Base-by-base conservation (phyloP, 225 moss, liverwort and hornwort genomes). In the Marchantia polymorpha region DNA sequence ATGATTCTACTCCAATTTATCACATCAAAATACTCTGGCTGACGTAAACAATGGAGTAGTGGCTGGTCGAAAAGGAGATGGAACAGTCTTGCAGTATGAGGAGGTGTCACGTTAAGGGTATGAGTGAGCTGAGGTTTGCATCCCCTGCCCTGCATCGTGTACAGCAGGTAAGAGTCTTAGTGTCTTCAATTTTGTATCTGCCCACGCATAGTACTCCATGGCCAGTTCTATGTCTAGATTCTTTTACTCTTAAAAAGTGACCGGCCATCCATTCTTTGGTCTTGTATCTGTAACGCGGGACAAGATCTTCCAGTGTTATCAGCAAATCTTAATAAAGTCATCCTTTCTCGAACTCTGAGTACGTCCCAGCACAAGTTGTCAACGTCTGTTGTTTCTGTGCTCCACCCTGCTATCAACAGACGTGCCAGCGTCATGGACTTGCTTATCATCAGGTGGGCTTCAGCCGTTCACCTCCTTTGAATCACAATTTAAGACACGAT, bases 201-300 rank as follows among this genome's bases (percentile, higher is more conserved):
- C 47, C 67, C 71, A 81, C 56, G 12, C 56, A 16, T 56, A n/a
- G 74, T 56, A 29, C 74, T 64, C 54, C 29, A 16, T 83, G 78
- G 64, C 69, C 69, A 64, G 52, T 30, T 71, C 26, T 39, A 75
- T 76, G 49, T 75, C 9, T 27, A 79, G 69, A 75, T 83, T 39
- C 60, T 20, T 52, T 17, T 22, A 61, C 23, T 68, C 59, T 22
- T 69, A 51, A 52, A 51, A 52, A 50, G 51, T 46, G 69, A 56
- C 75, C 17, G 39, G 74, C 79, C 58, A 26, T 76, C 79, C 70
- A 71, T 79, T 83, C 79, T 79, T 83, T 76, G 60, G 17, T 68
- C 74, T 73, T 83, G 69, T 75, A 27, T 71, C 68, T 74, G 69
- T 59, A 54, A 75, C 50, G 49, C 14, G n/a, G 75, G 51, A 26